Evolutionary conservation across 768 basidiomycete species (phyloP), one percentile per base, ranked within the genome.

Genomic region (Mycena vitilis): DNA sequence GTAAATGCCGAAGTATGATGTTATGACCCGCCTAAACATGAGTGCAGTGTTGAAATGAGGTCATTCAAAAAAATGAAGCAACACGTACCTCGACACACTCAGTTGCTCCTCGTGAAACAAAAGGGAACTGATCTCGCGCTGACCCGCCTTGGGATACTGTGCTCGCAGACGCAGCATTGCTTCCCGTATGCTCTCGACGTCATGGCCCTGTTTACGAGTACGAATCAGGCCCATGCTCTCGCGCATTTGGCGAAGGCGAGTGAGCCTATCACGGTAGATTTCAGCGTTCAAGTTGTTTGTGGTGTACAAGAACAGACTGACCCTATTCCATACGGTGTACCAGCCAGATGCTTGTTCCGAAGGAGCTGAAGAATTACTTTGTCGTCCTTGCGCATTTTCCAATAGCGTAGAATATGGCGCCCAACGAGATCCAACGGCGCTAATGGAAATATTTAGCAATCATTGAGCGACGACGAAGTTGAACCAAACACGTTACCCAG

Each of bases 141-240:
- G 71, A 2, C 80, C 80, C 10, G 73, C 75, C 16, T 70, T 70
- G 6, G 78, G 79, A 61, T 72, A 79, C 4, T 54, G 72, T 18
- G 59, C 52, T 2, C 73, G 63, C 4, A 79, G 53, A 11, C 61
- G 66, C 1, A 44, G 1, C 51, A 80, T 72, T 0, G 68, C 59
- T 1, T 69, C 63, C 15, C 38, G 49, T 22, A 80, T 78, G 13
- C 48, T 74, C n/a, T 73, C 71, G 0, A 74, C 18, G 23, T 73
- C 74, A 61, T 78, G 75, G 0, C 45, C 67, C 60, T 76, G 74
- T 22, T 72, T 60, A 0, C 70, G 53, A 5, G 76, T 59, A 4
- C 71, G 52, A 5, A 72, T 12, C 2, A 77, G 59, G 13, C 75
- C 77, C 65, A 77, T 59, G 10, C 55, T 25, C 34, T 71, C 52